Evolutionary conservation across 1,284 basidiomycete genomes (phyloP).

Genomic region (Sutorius eximius): DNA sequence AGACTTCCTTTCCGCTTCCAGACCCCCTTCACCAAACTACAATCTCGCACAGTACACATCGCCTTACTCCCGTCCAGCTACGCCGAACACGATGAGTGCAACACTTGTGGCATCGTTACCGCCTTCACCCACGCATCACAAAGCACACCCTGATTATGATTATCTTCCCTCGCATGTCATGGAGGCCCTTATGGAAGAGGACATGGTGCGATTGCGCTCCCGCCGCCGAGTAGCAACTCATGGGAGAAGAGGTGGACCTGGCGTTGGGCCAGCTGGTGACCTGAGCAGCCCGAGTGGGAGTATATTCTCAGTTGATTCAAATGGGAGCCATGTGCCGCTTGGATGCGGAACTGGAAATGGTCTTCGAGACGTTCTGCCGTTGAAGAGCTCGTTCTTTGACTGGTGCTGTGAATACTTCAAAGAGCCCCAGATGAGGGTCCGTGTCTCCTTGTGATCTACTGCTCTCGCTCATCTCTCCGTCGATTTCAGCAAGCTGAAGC

Average conservation of each 20-base stretch:
- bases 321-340: slow-evolving; percentile 57
- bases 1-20: slow-evolving; percentile 49
- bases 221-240: slow-evolving; percentile 52
- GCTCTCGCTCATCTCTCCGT: slow-evolving; percentile 10
- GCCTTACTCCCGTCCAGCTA: slow-evolving; percentile 61
- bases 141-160: slow-evolving; percentile 51
- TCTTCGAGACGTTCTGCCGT: slow-evolving; percentile 74
- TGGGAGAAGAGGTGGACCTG: slow-evolving; percentile 36
- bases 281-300: slow-evolving; percentile 69
- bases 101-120: slow-evolving; percentile 29
- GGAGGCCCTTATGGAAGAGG: slow-evolving; percentile 86
- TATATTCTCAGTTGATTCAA: slow-evolving; percentile 71
- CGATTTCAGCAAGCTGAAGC: slow-evolving; percentile 78
- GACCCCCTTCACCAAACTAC: slow-evolving; percentile 75
- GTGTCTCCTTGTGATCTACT: slow-evolving; percentile 7
- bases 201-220: slow-evolving; percentile 81
- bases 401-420: slow-evolving; percentile 98
- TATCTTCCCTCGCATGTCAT: slow-evolving; percentile 76
- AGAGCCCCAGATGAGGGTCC: slow-evolving; percentile 95
- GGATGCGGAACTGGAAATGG: slow-evolving; percentile 73
- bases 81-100: slow-evolving; percentile 36
- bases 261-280: slow-evolving; percentile 20
- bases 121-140: slow-evolving; percentile 32
- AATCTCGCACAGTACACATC: slow-evolving; percentile 74
- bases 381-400: slow-evolving; percentile 92